A percentile compares a stretch with the other conserved stretches of the same genome.
phyloP scores from a whole-genome alignment of 805 yeast genomes.

The Kodamaea nitidulidarum region DNA sequence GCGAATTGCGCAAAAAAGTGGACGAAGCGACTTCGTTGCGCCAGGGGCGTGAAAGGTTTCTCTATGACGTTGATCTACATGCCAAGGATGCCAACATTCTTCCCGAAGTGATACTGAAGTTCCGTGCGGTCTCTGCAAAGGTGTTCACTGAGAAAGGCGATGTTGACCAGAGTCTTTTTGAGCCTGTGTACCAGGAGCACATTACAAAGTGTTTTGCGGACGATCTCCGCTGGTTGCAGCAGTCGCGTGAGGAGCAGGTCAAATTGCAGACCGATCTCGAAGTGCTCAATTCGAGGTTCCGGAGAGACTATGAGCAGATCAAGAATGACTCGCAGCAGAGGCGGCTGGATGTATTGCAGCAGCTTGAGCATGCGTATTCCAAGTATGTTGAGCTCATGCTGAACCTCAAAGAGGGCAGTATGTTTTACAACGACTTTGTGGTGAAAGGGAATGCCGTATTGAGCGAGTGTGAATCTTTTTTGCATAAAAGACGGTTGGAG shows the following conservation, averaged over 20 bases:
- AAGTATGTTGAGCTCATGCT: constrained; percentile 53
- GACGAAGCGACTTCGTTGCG: constrained; percentile 29
- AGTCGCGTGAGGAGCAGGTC: constrained; percentile 27
- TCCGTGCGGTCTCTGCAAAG: constrained; percentile 21
- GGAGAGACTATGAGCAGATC: constrained; percentile 5
- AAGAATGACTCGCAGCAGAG: constrained; percentile 22
- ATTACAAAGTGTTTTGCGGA: constrained; percentile 41
- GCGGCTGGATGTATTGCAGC: constrained; percentile 49
- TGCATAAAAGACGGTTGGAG: constrained; percentile 47
- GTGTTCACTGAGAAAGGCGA: constrained; percentile 5
- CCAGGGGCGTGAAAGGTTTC: constrained; percentile 34
- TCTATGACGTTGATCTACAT: constrained; percentile 42
- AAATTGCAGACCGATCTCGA: constrained; percentile 16
- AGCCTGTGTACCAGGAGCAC: constrained; percentile 38
- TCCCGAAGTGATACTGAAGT: constrained; percentile 50
- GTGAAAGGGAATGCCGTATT: constrained; percentile 42
- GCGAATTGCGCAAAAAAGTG: constrained; percentile 34
- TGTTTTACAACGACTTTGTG: constrained; percentile 64
- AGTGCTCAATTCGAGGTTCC: constrained; percentile 13
- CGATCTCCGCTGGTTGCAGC: constrained; percentile 47
- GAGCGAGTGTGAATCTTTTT: constrained; percentile 48
- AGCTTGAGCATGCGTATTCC: constrained; percentile 46
- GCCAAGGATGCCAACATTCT: constrained; percentile 46
- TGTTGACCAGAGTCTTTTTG: constrained; percentile 30
- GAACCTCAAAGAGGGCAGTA: constrained; percentile 63